Percentiles rank a stretch among this genome's conserved stretches.
These are phyloP conservation scores for Yamagishiella unicocca DNA, from an alignment of 139 green algal genomes.

Conservation along the genomic window DNA sequence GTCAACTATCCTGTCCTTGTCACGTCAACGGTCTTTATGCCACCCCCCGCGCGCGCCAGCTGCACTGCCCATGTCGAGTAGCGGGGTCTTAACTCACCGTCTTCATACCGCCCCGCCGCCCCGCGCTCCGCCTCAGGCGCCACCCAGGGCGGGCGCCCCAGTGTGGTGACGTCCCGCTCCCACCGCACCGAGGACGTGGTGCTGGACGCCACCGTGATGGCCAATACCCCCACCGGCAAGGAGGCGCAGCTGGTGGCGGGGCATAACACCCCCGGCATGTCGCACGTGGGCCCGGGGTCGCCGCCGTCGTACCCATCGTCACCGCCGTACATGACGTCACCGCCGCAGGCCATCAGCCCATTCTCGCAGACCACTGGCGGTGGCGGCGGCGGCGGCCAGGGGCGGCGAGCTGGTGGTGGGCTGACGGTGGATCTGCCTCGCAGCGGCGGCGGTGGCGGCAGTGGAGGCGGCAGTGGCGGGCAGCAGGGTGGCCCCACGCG, in stretches of 20 bases:
- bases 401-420: not conserved
- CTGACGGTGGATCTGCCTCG: not conserved
- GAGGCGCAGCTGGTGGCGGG: not conserved
- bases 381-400: not conserved
- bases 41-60: no score
- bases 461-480: not conserved
- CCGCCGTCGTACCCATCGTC: not conserved
- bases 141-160: not conserved
- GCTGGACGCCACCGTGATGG: conserved; percentile 5
- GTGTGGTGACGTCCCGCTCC: not conserved
- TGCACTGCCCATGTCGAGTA: no score
- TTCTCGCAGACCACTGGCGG: not conserved
- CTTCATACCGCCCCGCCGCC: no score
- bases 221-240: conserved; percentile 30
- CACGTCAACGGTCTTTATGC: no score
- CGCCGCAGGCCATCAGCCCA: not conserved
- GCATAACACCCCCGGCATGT: not conserved
- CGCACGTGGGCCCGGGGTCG: not conserved
- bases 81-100: no score
- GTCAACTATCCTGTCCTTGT: no score
- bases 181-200: conserved; percentile 36
- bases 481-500: not conserved
- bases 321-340: not conserved
- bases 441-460: not conserved
- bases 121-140: no score